A percentile compares a stretch with the other conserved stretches of the same genome.
phyloP scores from a whole-genome alignment of 495 filamentous ascomycete species.

The Umbilicaria muhlenbergii region DNA sequence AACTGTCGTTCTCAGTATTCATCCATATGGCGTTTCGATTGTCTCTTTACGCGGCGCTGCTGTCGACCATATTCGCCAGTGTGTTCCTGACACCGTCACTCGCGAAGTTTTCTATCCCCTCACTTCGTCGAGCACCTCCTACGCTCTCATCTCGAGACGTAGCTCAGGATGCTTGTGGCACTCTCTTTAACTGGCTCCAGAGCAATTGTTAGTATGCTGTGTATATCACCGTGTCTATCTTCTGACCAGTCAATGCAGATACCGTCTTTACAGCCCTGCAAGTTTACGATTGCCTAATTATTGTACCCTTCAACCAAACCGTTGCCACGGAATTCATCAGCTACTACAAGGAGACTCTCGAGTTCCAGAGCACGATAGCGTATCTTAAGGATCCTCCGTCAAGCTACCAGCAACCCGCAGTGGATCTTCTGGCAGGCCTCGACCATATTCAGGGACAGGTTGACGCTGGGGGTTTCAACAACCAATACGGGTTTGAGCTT shows the following conservation, averaged over 20 bases:
- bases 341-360: conserved; percentile 38
- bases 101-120: no score
- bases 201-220: neutral
- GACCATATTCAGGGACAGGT: conserved; percentile 27
- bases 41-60: no score
- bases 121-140: no score
- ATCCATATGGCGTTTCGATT: no score
- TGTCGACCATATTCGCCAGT: no score
- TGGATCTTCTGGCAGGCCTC: conserved; percentile 33
- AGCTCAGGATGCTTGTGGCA: no score
- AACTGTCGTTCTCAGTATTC: no score
- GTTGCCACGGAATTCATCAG: conserved; percentile 33
- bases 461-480: conserved; percentile 20
- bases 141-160: no score
- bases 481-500: conserved; percentile 36
- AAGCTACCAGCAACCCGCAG: conserved; percentile 35
- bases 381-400: conserved; percentile 39
- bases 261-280: conserved; percentile 20
- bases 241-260: neutral
- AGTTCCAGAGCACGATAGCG: conserved; percentile 40
- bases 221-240: neutral
- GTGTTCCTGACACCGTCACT: no score
- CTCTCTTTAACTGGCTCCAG: no score
- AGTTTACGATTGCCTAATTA: conserved; percentile 36
- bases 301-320: conserved; percentile 37